Conservation (phyloP, 306 rosid genomes). For the Sesbania bispinosa region DNA sequence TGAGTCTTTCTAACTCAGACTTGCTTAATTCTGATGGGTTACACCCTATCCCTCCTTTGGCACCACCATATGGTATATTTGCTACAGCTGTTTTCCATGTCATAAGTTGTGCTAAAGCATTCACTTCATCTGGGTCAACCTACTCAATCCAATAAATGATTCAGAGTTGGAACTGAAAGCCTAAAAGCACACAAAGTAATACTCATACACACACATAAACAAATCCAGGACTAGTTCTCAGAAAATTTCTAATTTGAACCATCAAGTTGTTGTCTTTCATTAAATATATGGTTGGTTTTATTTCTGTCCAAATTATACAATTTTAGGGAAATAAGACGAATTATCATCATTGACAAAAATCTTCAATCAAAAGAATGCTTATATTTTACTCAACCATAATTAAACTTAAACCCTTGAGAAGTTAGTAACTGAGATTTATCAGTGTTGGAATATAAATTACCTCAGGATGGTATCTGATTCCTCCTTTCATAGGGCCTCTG, state of each 20-base stretch:
- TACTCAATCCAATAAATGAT: constrained; percentile 26
- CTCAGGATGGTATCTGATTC: constrained; percentile 99
- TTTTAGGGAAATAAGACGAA: background rate
- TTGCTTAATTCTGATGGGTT: constrained; percentile 60
- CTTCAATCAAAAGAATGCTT: constrained; percentile 1
- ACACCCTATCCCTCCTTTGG: constrained; percentile 97
- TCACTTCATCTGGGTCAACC: constrained; percentile 99
- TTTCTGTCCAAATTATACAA: background rate
- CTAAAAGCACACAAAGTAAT: background rate
- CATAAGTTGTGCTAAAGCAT: constrained; percentile 95
- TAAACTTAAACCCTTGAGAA: background rate
- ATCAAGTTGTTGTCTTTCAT: background rate
- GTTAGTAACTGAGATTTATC: background rate
- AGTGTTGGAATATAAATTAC: constrained; percentile 32
- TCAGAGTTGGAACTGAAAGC: background rate
- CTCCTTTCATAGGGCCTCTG: constrained; percentile 99
- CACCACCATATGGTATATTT: constrained; percentile 94
- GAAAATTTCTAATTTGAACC: background rate
- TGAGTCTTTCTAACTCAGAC: constrained; percentile 85
- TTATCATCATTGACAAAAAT: background rate
- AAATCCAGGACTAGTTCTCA: background rate
- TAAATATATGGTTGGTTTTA: background rate
- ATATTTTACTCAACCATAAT: background rate
- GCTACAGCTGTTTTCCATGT: constrained; percentile 99
- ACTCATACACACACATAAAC: background rate